These are phyloP conservation scores for Collybiopsis luxurians DNA, from an alignment of 768 basidiomycete genomes.

Conservation along the genomic window DNA sequence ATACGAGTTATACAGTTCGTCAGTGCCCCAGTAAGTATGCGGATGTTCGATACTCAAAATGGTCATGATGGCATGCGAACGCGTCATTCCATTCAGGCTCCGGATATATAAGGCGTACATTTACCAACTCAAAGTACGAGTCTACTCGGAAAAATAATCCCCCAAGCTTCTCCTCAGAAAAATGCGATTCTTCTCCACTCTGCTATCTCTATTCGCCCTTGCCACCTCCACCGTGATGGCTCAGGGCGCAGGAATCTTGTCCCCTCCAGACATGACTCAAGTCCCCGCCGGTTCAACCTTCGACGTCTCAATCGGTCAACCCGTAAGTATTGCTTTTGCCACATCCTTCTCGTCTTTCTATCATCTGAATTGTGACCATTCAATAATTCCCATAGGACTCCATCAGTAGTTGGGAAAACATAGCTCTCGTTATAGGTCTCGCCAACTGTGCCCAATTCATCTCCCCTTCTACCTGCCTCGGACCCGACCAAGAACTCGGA, in stretches of 20 bases:
- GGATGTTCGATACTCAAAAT: no score
- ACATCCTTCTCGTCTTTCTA: background rate
- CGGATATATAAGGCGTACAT: no score
- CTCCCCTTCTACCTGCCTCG: background rate
- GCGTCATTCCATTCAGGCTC: no score
- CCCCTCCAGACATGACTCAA: slow-evolving; percentile 1
- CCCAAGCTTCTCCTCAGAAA: background rate
- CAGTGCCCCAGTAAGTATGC: no score
- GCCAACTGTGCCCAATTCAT: background rate
- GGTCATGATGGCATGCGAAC: no score
- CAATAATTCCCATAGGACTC: background rate
- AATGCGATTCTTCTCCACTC: background rate
- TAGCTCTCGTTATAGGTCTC: background rate
- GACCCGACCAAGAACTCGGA: background rate
- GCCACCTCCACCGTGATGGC: background rate
- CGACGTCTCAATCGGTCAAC: background rate
- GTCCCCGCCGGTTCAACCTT: slow-evolving; percentile 1
- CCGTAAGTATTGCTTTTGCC: background rate
- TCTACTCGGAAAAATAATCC: no score
- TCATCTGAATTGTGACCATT: background rate
- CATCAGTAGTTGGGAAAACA: background rate
- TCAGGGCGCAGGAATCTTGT: background rate
- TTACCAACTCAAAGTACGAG: no score
- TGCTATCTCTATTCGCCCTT: background rate
- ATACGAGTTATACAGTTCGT: no score